Percentiles rank a stretch among this genome's conserved stretches.
Evolutionary conservation across 495 filamentous ascomycete species (phyloP).

Genomic region (Penicillium paxilli): DNA sequence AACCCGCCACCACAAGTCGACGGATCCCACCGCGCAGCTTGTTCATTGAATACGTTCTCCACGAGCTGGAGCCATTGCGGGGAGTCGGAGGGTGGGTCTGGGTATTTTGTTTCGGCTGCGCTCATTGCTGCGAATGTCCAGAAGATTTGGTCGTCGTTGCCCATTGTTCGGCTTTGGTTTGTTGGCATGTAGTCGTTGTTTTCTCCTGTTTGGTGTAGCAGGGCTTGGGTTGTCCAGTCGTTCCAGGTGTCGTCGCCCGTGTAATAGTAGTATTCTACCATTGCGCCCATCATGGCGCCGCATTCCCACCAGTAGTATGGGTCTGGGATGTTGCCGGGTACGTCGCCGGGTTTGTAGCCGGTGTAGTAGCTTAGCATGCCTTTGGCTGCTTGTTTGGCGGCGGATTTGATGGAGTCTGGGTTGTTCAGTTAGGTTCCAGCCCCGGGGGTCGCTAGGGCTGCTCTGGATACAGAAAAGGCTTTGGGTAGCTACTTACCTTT

Average conservation of each 20-base stretch:
- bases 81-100: slow-evolving; percentile 50
- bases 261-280: slow-evolving; percentile 83
- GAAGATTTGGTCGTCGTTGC: slow-evolving; percentile 87
- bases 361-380: slow-evolving; percentile 64
- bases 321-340: slow-evolving; percentile 68
- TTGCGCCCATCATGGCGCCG: slow-evolving; percentile 70
- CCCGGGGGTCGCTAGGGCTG: no score
- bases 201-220: slow-evolving; percentile 70
- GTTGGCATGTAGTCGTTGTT: slow-evolving; percentile 72
- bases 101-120: slow-evolving; percentile 77
- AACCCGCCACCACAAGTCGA: slow-evolving; percentile 69
- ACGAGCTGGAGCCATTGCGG: slow-evolving; percentile 78
- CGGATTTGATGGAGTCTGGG: slow-evolving; percentile 50
- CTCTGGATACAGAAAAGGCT: no score
- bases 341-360: slow-evolving; percentile 69
- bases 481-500: no score
- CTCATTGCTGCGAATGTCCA: slow-evolving; percentile 83
- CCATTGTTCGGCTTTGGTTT: slow-evolving; percentile 74
- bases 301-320: slow-evolving; percentile 87
- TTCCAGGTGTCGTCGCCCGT: slow-evolving; percentile 78
- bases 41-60: slow-evolving; percentile 77
- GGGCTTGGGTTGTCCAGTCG: slow-evolving; percentile 61
- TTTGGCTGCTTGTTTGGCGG: slow-evolving; percentile 39
- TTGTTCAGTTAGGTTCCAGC: no score
- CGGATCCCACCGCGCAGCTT: slow-evolving; percentile 69